A percentile compares a stretch with the other conserved stretches of the same genome.
Conservation (phyloP, 2,329 filamentous ascomycete species). For the Aspergillus tubingensis region DNA sequence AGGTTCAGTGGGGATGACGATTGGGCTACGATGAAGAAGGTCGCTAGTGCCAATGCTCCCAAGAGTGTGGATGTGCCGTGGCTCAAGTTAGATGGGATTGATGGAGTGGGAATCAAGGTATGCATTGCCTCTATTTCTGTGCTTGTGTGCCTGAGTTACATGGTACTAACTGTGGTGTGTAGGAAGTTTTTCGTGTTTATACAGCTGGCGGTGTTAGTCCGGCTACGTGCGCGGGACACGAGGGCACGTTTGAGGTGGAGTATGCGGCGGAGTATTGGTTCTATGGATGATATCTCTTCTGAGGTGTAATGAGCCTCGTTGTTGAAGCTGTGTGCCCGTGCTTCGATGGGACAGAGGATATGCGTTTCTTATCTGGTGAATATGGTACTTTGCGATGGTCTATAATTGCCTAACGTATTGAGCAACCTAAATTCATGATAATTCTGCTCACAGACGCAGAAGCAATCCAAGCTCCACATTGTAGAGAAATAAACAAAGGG, state of each 20-base stretch:
- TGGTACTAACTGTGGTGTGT: neutral
- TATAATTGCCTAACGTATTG: too few species aligned
- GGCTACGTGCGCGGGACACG: slow-evolving; percentile 34
- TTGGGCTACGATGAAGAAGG: slow-evolving; percentile 32
- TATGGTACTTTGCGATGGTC: too few species aligned
- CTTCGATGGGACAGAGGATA: neutral
- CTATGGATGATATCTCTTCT: slow-evolving; percentile 29
- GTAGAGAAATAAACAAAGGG: too few species aligned
- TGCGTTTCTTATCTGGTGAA: too few species aligned
- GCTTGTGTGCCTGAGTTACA: too few species aligned
- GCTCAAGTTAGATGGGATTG: slow-evolving; percentile 33
- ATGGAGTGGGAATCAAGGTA: slow-evolving; percentile 35
- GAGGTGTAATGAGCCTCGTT: too few species aligned
- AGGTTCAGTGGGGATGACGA: slow-evolving; percentile 22
- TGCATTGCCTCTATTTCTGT: neutral
- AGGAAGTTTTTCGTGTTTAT: slow-evolving; percentile 47
- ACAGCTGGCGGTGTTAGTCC: slow-evolving; percentile 41
- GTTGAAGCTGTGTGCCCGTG: neutral
- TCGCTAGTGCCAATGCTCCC: slow-evolving; percentile 32
- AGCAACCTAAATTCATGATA: too few species aligned
- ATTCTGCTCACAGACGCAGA: too few species aligned
- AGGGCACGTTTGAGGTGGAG: slow-evolving; percentile 34
- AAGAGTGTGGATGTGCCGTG: slow-evolving; percentile 33
- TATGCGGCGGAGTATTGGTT: slow-evolving; percentile 50
- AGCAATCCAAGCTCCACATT: too few species aligned